A percentile compares a stretch with the other conserved stretches of the same genome.
Conservation (phyloP, 352 stramenopile species). For the Phytophthora uliginosa region DNA sequence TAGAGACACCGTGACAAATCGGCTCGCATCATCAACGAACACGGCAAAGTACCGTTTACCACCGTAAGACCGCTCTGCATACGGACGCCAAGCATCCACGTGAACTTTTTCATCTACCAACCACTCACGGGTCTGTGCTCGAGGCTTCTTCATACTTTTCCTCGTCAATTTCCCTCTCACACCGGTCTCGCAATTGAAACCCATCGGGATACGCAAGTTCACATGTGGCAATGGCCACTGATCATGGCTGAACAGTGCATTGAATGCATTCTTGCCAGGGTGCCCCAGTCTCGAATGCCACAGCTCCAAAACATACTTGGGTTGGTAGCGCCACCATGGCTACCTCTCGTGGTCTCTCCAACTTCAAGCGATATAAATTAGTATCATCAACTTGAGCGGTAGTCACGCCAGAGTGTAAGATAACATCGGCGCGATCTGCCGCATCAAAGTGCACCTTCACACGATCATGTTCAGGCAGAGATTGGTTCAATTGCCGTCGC, state of each 20-base stretch:
- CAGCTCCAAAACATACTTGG: not conserved
- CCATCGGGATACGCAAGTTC: not conserved
- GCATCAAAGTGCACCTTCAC: conserved; percentile 11
- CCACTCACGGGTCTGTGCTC: conserved; percentile 4
- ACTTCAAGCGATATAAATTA: conserved; percentile 4
- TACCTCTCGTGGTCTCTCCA: not conserved
- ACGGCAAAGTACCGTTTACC: conserved; percentile 3
- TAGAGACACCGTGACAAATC: conserved; percentile 20
- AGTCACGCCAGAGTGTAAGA: not conserved
- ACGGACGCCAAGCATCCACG: conserved; percentile 4
- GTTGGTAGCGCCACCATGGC: conserved; percentile 3
- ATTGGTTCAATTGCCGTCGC: not conserved
- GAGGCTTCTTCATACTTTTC: not conserved
- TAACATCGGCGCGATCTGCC: not conserved
- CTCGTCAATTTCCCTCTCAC: conserved; percentile 9
- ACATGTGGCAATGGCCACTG: conserved; percentile 4
- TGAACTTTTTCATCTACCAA: conserved; percentile 7
- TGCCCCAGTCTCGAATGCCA: conserved; percentile 7
- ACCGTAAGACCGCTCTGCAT: not conserved
- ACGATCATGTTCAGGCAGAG: not conserved
- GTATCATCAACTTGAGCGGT: conserved; percentile 4
- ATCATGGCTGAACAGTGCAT: conserved; percentile 9
- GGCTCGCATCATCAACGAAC: conserved; percentile 25
- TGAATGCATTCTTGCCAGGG: conserved; percentile 6
- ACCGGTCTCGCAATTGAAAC: conserved; percentile 11